phyloP scores from a whole-genome alignment of 768 basidiomycete species.

The Hygrophoropsis aurantiaca region DNA sequence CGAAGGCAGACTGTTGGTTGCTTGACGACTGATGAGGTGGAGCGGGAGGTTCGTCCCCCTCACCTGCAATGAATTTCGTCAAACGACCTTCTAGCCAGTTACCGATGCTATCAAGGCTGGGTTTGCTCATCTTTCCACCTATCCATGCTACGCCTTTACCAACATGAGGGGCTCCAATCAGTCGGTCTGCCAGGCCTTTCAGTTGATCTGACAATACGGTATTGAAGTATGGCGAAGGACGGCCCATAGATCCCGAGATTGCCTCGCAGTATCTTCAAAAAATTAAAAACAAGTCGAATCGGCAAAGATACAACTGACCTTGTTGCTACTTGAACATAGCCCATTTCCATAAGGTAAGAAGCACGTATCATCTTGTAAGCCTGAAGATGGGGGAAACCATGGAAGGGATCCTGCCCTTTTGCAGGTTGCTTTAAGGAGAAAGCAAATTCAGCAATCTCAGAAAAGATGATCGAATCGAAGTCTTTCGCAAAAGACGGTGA shows the following conservation, averaged over 20 bases:
- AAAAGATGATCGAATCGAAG: slow-evolving; percentile 75
- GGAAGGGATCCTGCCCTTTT: slow-evolving; percentile 87
- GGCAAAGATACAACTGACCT: slow-evolving; percentile 46
- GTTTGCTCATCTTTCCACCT: slow-evolving; percentile 80
- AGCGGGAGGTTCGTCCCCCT: slow-evolving; percentile 53
- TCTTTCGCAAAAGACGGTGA: slow-evolving; percentile 59
- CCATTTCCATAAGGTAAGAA: slow-evolving; percentile 72
- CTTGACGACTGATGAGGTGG: slow-evolving; percentile 36
- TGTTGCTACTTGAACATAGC: slow-evolving; percentile 73
- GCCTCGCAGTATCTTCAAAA: slow-evolving; percentile 88
- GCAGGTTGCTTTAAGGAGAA: slow-evolving; percentile 65
- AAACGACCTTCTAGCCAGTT: slow-evolving; percentile 91
- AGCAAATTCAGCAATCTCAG: slow-evolving; percentile 92
- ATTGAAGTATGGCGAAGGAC: slow-evolving; percentile 67
- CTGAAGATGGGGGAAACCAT: slow-evolving; percentile 83
- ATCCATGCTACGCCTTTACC: slow-evolving; percentile 89
- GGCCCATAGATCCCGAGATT: slow-evolving; percentile 64
- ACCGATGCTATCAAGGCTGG: slow-evolving; percentile 88
- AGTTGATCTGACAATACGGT: slow-evolving; percentile 69
- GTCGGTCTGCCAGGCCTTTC: slow-evolving; percentile 74
- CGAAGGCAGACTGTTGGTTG: slow-evolving; percentile 40
- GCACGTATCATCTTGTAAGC: slow-evolving; percentile 86
- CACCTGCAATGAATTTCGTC: slow-evolving; percentile 94
- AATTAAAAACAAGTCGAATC: slow-evolving; percentile 9
- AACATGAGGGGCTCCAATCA: slow-evolving; percentile 66